phyloP scores from a whole-genome alignment of 2,329 filamentous ascomycete genomes.

The Trichoderma guizhouense region DNA sequence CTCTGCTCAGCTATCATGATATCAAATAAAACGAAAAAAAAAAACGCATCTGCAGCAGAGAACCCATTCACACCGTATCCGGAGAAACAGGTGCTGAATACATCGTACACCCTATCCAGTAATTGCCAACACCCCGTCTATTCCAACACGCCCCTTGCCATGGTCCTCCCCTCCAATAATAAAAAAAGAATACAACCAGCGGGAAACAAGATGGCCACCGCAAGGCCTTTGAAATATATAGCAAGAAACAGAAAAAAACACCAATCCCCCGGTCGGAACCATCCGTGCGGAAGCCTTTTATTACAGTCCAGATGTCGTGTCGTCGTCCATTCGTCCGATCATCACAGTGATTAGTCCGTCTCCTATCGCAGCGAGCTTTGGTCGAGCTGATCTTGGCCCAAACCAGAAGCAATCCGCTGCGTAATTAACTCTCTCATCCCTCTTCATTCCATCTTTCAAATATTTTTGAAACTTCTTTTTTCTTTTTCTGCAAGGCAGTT shows the following conservation, averaged over 20 bases:
- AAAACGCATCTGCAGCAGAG: background rate
- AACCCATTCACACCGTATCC: background rate
- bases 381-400: background rate
- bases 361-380: slow-evolving; percentile 23
- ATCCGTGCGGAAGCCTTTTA: background rate
- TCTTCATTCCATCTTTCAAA: background rate
- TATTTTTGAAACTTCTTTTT: background rate
- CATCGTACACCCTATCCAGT: slow-evolving; percentile 14
- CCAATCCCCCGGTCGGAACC: background rate
- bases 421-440: background rate
- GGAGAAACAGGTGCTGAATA: slow-evolving; percentile 10
- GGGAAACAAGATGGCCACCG: background rate
- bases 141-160: slow-evolving; percentile 15
- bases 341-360: slow-evolving; percentile 27
- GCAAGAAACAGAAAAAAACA: slow-evolving; percentile 8
- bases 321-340: slow-evolving; percentile 34
- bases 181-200: slow-evolving; percentile 8
- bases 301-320: slow-evolving; percentile 27
- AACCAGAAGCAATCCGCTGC: background rate
- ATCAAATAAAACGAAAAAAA: background rate
- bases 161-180: background rate
- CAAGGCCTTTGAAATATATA: slow-evolving; percentile 8
- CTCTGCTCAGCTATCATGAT: slow-evolving; percentile 2
- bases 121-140: slow-evolving; percentile 14
- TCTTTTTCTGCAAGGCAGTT: background rate